A percentile compares a stretch with the other conserved stretches of the same genome.
These are phyloP conservation scores for Phytomonas serpens DNA, from an alignment of 208 protist genomes.

Conservation along the genomic window DNA sequence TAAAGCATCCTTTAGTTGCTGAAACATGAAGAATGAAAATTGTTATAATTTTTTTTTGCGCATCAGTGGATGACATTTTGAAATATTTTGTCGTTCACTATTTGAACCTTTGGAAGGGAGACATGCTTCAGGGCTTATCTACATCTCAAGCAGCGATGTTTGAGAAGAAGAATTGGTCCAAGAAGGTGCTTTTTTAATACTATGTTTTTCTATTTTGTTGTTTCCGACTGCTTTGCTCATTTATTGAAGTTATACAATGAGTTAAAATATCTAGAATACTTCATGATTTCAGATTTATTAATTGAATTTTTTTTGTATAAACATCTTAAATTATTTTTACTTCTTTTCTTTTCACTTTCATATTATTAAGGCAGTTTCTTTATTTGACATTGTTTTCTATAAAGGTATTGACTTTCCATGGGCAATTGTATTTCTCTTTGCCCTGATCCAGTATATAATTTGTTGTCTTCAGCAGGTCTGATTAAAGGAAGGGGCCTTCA, in stretches of 20 bases:
- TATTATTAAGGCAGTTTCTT: background rate
- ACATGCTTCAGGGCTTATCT: no score
- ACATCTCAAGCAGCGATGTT: background rate
- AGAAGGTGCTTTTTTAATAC: background rate
- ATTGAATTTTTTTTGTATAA: background rate
- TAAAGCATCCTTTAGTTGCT: no score
- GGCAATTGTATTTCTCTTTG: constrained; percentile 23
- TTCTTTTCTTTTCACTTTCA: background rate
- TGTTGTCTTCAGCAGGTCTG: constrained; percentile 14
- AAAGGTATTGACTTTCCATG: constrained; percentile 11
- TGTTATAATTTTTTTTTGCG: no score
- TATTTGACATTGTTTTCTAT: background rate
- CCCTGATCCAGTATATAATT: constrained; percentile 15
- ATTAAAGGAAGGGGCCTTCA: constrained; percentile 9
- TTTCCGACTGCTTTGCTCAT: background rate
- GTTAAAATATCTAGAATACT: background rate
- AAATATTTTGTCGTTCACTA: no score
- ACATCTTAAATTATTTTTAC: no score
- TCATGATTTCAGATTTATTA: background rate
- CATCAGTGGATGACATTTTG: no score
- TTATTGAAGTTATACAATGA: background rate
- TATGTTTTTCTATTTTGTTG: background rate
- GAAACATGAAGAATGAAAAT: no score
- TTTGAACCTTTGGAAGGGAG: no score
- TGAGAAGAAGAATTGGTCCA: background rate